A percentile compares a stretch with the other conserved stretches of the same genome.
phyloP scores from a whole-genome alignment of 495 filamentous ascomycete genomes.

The Penicillium roqueforti region DNA sequence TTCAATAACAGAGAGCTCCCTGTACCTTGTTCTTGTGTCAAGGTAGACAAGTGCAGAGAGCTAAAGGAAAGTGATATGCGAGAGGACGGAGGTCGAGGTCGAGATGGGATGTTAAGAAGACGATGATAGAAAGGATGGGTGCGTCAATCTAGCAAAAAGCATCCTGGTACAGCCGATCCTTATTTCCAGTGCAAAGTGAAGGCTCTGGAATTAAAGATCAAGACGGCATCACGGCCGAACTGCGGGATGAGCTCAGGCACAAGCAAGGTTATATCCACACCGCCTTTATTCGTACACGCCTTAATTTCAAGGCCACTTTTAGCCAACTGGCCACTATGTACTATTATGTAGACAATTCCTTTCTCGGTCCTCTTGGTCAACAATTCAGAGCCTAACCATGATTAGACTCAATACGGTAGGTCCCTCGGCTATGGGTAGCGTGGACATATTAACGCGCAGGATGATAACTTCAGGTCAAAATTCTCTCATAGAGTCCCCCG shows the following conservation, averaged over 20 bases:
- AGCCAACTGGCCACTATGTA: background rate
- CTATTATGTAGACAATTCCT: no score
- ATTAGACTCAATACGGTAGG: no score
- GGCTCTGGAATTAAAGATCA: background rate
- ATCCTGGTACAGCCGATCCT: conserved; percentile 5
- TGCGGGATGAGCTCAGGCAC: conserved; percentile 6
- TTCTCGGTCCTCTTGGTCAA: no score
- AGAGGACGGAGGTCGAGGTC: background rate
- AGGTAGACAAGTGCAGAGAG: background rate
- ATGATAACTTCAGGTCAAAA: no score
- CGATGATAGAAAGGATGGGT: background rate
- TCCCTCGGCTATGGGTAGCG: no score
- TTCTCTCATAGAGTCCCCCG: no score
- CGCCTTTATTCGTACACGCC: background rate
- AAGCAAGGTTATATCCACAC: background rate
- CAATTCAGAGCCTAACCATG: no score
- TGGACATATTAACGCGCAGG: no score
- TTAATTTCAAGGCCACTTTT: background rate
- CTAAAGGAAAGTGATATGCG: background rate
- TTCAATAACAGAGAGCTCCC: background rate
- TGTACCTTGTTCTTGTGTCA: background rate
- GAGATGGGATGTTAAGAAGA: background rate
- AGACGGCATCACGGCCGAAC: background rate
- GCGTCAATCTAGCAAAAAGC: background rate
- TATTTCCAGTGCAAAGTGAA: background rate